phyloP scores from a whole-genome alignment of 2,329 filamentous ascomycete species.

The Cladosporium sp. region DNA sequence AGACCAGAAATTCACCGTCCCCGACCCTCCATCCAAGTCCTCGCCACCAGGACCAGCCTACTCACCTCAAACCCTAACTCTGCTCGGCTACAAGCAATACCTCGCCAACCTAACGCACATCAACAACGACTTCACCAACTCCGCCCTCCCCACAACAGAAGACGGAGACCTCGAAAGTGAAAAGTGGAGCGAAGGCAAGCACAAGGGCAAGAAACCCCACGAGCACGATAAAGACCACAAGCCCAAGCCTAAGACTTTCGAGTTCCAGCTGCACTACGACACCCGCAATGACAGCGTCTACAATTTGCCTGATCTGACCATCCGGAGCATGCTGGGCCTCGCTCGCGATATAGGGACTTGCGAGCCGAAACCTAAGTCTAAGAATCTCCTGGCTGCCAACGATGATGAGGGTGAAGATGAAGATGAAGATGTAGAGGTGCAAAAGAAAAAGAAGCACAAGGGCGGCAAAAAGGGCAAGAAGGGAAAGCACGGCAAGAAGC shows the following conservation, averaged over 20 bases:
- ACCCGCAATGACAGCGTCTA: conserved; percentile 77
- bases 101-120: conserved; percentile 90
- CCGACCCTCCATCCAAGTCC: conserved; percentile 69
- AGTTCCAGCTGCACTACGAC: conserved; percentile 81
- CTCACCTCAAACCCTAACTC: conserved; percentile 75
- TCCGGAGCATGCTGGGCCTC: conserved; percentile 75
- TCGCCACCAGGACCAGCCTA: conserved; percentile 85
- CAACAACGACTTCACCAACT: conserved; percentile 66
- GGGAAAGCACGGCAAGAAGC: conserved; percentile 40
- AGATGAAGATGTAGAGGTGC: conserved; percentile 31
- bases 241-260: conserved; percentile 64
- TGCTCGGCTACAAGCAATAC: conserved; percentile 83
- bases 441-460: conserved; percentile 33
- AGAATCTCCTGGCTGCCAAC: conserved; percentile 28
- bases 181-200: conserved; percentile 66
- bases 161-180: conserved; percentile 32
- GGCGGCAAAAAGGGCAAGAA: conserved; percentile 36
- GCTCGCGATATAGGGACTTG: conserved; percentile 73
- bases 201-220: conserved; percentile 62
- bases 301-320: conserved; percentile 77
- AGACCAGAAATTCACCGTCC: conserved; percentile 55
- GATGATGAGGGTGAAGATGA: conserved; percentile 35
- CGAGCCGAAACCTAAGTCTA: conserved; percentile 36
- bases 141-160: neutral
- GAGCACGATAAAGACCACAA: conserved; percentile 47